Percentiles rank a stretch among this genome's conserved stretches.
Evolutionary conservation across 2,329 filamentous ascomycete genomes (phyloP).

Genomic region (Apiospora koreana): DNA sequence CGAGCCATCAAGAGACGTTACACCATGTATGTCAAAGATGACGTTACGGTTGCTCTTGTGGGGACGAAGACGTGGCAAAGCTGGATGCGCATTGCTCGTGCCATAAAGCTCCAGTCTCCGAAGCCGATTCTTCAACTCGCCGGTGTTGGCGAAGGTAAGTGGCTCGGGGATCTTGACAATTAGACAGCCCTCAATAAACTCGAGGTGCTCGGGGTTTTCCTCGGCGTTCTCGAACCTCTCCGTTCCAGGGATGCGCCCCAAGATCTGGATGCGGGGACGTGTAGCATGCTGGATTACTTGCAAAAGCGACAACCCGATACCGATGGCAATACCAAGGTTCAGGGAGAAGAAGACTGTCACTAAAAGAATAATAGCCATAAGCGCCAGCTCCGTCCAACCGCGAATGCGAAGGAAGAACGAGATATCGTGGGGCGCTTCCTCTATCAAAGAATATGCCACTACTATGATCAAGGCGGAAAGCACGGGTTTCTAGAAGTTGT

Average conservation of each 20-base stretch:
- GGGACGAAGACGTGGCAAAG: conserved; percentile 74
- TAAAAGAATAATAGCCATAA: conserved; percentile 89
- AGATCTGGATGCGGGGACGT: conserved; percentile 90
- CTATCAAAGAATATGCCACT: conserved; percentile 90
- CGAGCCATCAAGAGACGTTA: conserved; percentile 90
- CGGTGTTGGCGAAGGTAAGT: conserved; percentile 95
- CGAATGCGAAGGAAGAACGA: conserved; percentile 84
- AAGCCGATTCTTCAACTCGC: conserved; percentile 82
- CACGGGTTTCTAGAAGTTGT: conserved; percentile 73
- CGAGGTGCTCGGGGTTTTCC: conserved; percentile 69
- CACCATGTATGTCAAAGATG: conserved; percentile 97
- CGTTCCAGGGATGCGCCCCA: conserved; percentile 84
- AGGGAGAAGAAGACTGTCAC: conserved; percentile 95
- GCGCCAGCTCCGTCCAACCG: conserved; percentile 80
- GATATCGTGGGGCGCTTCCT: conserved; percentile 93
- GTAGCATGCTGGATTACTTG: conserved; percentile 90
- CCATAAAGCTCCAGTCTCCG: conserved; percentile 87
- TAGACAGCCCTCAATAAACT: conserved; percentile 88
- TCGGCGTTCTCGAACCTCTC: conserved; percentile 85
- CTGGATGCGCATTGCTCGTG: conserved; percentile 81
- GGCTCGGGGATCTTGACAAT: conserved; percentile 98
- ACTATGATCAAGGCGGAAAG: conserved; percentile 93
- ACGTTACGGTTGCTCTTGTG: conserved; percentile 87
- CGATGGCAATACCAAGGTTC: conserved; percentile 88
- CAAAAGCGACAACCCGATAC: conserved; percentile 86